Base-by-base conservation (phyloP, 805 yeast genomes). In the Myxozyma melibiosi region DNA sequence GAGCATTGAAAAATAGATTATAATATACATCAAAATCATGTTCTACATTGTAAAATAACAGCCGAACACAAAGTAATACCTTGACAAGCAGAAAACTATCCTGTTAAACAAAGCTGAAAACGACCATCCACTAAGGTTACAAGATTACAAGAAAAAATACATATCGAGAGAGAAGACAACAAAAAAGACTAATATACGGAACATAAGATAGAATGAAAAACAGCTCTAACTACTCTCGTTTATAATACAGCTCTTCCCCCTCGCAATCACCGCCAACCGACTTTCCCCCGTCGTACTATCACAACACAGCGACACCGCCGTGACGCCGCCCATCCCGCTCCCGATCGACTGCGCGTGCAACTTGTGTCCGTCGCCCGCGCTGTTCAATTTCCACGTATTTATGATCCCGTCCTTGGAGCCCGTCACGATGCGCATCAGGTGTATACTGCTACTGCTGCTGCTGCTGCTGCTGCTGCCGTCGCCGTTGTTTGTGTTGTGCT, bases 401-500 rank as follows among this genome's bases (percentile, higher is more conserved):
- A 58, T 18, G 13, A 54, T 18, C 4, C 62, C 62, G 45, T 58
- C 62, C 27, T 55, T 58, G 3, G 62, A 58, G 13, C 62, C 62
- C 4, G 62, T 58, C 22, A 58, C 27, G 6, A 58, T 27, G 4
- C 45, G 52, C 6, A 49, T 24, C 24, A 22, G 22, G n/a, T 27
- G 40, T 13, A 24, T 27, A 7, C 33, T 11, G 30, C n/a, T n/a
- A 1, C 22, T 39, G 20, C 30, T 38, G 2, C 25, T 11, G 28
- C 22, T 34, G 2, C 28, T 25, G 37, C 16, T 46, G 13, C 20
- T n/a, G 24, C 24, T 28, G 50, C n/a, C n/a, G n/a, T n/a, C n/a
- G 28, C 22, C 43, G 2, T 18, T 25, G 37, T 28, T 46, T 14
- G 33, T n/a, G 24, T 20, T 28, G 50, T 31, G 14, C 20, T 22